Evolutionary conservation across 1,139 yeast genomes (phyloP), one percentile per base, ranked within the genome.

Genomic region (Suhomyces bokatorum): DNA sequence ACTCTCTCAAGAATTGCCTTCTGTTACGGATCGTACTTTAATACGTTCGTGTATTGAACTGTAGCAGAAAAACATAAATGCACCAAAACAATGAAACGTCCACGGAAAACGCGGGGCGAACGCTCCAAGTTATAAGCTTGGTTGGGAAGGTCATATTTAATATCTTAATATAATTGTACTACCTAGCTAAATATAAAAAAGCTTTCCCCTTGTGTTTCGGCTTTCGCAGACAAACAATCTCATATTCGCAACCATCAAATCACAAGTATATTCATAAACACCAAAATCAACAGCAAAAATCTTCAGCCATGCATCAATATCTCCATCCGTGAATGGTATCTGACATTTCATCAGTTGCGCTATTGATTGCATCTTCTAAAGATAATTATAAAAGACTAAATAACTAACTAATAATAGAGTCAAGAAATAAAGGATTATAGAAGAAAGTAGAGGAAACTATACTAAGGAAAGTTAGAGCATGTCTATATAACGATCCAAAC

Each of bases 351-450:
- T 38, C 45, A 32, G 39, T 39, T 42, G 32, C 42, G 40, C 42
- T 47, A 37, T 37, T 31, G 14, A 32, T 42, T 42, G 45, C 42
- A 39, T 45, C 48, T 32, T 45, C 42, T 42, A 35, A 41, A 45
- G 43, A 36, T 40, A 41, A 47, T 47, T 47, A 47, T 45, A 47
- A 40, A 44, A 40, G 39, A 45, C 51, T 48, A 46, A 46, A 46
- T 43, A 43, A 42, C 40, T 46, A 46, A 41, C 45, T 46, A 50
- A 48, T 50, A 48, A 50, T 50, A 50, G 44, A 50, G 47, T 40
- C 51, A 48, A 50, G 53, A 50, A 50, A 46, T 50, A 48, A 50
- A 49, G 40, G 50, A 42, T 45, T 45, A 40, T 36, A 28, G 42
- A 40, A 33, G 35, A 31, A 34, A 35, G 40, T 22, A 33, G 36